phyloP scores from a whole-genome alignment of 1,284 basidiomycete species.

The Tilletia caries region DNA sequence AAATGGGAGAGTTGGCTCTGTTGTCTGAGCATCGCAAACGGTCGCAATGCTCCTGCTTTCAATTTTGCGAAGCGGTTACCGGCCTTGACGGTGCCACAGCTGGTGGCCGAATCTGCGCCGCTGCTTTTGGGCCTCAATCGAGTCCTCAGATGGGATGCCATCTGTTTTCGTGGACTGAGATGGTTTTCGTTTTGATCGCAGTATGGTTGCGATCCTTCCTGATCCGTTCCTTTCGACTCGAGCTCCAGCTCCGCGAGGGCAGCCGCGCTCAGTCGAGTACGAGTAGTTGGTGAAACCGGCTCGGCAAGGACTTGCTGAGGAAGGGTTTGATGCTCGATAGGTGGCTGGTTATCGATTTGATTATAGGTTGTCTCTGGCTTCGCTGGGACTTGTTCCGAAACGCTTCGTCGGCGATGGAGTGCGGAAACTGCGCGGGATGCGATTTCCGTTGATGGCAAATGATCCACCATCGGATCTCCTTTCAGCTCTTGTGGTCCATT shows the following conservation, averaged over 20 bases:
- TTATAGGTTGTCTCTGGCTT: background rate
- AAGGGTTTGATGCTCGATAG: background rate
- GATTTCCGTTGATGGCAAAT: background rate
- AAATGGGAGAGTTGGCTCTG: background rate
- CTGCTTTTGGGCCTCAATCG: background rate
- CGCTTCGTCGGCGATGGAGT: no score
- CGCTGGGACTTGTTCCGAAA: background rate
- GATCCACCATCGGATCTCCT: background rate
- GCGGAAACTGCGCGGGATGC: background rate
- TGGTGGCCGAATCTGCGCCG: background rate
- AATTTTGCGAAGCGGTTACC: background rate
- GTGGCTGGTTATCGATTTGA: background rate
- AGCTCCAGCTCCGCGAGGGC: conserved; percentile 2
- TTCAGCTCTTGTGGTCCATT: background rate
- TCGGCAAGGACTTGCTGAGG: background rate
- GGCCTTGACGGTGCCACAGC: background rate
- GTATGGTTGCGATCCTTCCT: no score
- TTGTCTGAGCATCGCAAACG: background rate
- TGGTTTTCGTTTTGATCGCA: no score
- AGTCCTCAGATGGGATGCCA: no score
- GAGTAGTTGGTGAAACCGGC: background rate
- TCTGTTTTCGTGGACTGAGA: no score
- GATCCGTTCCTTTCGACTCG: background rate
- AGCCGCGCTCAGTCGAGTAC: background rate
- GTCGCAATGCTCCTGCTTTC: background rate